These are phyloP conservation scores for Globisporangium apiculatum DNA, from an alignment of 352 stramenopile genomes.

Conservation along the genomic window DNA sequence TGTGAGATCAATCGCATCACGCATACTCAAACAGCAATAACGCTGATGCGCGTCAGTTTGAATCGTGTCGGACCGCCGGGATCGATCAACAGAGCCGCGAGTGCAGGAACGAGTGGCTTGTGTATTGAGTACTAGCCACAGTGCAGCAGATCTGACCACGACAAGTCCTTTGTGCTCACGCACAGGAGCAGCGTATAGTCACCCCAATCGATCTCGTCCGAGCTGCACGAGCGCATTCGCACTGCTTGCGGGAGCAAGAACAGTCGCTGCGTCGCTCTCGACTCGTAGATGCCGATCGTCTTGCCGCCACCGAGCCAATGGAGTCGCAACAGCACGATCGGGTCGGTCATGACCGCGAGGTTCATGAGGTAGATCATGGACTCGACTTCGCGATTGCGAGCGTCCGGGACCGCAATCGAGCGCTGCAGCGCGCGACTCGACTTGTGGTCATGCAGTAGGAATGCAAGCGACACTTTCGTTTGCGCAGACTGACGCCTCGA, in stretches of 20 bases:
- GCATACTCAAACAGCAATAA: too few species aligned
- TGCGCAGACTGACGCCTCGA: background rate
- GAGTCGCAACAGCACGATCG: constrained; percentile 2
- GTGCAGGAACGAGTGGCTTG: too few species aligned
- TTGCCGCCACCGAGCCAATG: background rate
- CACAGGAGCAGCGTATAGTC: constrained; percentile 1
- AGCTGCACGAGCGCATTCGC: background rate
- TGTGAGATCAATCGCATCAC: too few species aligned
- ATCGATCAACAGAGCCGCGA: too few species aligned
- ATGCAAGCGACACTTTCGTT: constrained; percentile 1
- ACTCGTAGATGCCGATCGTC: constrained; percentile 1
- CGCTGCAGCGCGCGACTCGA: background rate
- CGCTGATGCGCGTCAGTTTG: too few species aligned
- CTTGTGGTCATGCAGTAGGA: constrained; percentile 5
- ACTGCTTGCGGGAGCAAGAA: background rate
- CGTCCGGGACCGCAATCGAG: background rate
- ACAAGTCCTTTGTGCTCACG: background rate
- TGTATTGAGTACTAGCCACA: too few species aligned
- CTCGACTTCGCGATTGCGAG: constrained; percentile 7
- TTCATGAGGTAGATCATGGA: constrained; percentile 15
- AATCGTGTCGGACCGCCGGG: too few species aligned
- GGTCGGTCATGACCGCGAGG: constrained; percentile 11
- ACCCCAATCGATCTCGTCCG: background rate
- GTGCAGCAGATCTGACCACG: background rate
- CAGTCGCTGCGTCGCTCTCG: background rate